Evolutionary conservation across 257 asterid genomes (phyloP).

Genomic region (Cordia subcordata): DNA sequence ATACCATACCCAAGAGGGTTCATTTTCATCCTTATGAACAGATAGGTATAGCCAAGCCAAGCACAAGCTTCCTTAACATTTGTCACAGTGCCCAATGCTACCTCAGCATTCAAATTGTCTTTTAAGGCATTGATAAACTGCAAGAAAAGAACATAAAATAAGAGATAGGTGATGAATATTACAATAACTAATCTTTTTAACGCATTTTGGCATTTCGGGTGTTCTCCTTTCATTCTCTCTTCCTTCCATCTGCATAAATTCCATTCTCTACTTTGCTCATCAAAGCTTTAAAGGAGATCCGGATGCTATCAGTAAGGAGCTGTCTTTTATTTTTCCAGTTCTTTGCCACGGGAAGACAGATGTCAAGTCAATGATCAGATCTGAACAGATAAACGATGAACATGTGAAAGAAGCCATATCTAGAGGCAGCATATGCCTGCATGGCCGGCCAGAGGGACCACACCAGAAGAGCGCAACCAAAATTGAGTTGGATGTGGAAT

Average conservation of each 20-base stretch:
- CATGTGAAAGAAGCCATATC: neutral
- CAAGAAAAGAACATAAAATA: constrained; percentile 8
- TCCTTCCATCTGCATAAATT: no score
- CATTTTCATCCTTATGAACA: constrained; percentile 94
- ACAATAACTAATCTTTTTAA: neutral
- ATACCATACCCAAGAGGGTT: constrained; percentile 97
- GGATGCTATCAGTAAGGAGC: neutral
- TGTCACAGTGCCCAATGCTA: constrained; percentile 97
- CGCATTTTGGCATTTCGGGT: no score
- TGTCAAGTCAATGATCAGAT: no score
- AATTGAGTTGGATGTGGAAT: neutral
- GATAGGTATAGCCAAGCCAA: constrained; percentile 98
- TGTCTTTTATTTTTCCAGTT: neutral
- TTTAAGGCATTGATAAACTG: constrained; percentile 94
- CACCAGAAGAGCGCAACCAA: neutral
- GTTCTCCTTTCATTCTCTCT: neutral
- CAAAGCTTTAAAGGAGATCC: neutral
- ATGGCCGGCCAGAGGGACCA: neutral
- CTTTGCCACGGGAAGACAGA: neutral
- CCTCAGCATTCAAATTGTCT: constrained; percentile 97
- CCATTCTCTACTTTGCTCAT: neutral
- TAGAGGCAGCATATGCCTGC: neutral
- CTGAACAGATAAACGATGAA: neutral
- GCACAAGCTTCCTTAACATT: constrained; percentile 99
- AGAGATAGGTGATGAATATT: neutral